Evolutionary conservation across 495 filamentous ascomycete species (phyloP).

Genomic region (Tuber indicum): DNA sequence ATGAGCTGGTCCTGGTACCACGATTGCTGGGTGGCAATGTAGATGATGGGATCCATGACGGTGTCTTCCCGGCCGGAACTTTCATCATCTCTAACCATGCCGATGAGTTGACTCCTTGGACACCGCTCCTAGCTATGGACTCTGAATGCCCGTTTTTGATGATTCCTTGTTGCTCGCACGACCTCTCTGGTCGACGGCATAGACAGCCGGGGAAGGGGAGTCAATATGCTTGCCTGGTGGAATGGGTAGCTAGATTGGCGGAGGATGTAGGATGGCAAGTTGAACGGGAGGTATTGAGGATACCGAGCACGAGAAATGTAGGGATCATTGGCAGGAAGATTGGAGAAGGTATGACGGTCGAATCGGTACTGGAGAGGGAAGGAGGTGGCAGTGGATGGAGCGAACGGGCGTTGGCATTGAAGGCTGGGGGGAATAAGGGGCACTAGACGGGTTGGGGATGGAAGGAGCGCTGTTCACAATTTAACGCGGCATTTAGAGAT

Average conservation of each 20-base stretch:
- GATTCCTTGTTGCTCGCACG: conserved; percentile 92
- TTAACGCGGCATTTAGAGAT: background rate
- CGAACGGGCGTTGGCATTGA: conserved; percentile 51
- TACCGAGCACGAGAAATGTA: conserved; percentile 84
- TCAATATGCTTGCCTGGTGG: conserved; percentile 67
- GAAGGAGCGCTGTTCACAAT: background rate
- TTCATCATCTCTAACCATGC: conserved; percentile 97
- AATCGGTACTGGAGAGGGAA: conserved; percentile 45
- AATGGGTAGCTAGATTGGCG: conserved; percentile 62
- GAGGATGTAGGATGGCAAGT: conserved; percentile 64
- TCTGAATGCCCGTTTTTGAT: conserved; percentile 74
- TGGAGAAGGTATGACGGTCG: conserved; percentile 36
- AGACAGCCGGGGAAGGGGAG: conserved; percentile 50
- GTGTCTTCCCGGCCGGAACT: conserved; percentile 63
- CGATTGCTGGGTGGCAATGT: conserved; percentile 41
- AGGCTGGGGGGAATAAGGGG: conserved; percentile 13
- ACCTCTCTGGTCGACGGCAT: conserved; percentile 64
- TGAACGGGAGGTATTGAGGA: conserved; percentile 73
- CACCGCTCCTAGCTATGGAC: conserved; percentile 73
- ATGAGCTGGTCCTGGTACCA: conserved; percentile 70
- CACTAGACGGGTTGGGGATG: background rate
- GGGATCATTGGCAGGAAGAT: conserved; percentile 61
- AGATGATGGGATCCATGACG: conserved; percentile 54
- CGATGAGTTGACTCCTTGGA: conserved; percentile 93
- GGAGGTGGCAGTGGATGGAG: conserved; percentile 54